Conservation (phyloP, 176 grass and related monocot species). For the Tuctoria greenei region DNA sequence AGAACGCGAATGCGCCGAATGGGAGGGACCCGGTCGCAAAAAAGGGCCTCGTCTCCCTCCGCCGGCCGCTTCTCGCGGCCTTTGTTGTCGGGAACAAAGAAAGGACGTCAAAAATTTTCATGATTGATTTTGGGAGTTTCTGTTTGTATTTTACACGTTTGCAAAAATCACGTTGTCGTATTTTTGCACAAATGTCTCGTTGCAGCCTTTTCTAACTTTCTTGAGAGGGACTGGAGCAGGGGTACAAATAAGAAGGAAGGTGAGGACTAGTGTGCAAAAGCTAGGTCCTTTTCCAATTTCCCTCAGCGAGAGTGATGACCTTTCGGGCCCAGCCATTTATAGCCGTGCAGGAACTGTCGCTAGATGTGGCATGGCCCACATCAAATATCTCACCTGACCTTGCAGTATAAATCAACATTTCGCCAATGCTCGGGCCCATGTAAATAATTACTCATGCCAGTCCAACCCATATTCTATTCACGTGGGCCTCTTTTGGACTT, state of each 20-base stretch:
- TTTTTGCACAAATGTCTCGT: background rate
- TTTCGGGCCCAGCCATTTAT: constrained; percentile 25
- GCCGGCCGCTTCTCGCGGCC: constrained; percentile 27
- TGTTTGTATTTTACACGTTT: constrained; percentile 4
- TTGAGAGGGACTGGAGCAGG: background rate
- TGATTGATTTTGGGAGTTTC: constrained; percentile 6
- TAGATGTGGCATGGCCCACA: background rate
- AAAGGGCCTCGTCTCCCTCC: background rate
- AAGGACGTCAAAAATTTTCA: background rate
- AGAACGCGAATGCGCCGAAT: background rate
- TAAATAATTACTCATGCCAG: background rate
- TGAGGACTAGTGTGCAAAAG: background rate
- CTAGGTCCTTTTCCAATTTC: background rate
- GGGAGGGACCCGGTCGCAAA: background rate
- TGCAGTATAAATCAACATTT: background rate
- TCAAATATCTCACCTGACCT: background rate
- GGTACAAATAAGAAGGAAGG: background rate
- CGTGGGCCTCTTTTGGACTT: background rate
- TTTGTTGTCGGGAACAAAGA: constrained; percentile 13
- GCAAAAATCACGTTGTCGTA: background rate
- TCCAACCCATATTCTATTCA: background rate
- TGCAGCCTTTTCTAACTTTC: background rate
- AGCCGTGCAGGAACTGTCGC: background rate
- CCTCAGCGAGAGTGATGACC: background rate
- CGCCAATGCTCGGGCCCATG: background rate